Conservation (phyloP, 768 basidiomycete genomes). For the Boletus barrowsii region DNA sequence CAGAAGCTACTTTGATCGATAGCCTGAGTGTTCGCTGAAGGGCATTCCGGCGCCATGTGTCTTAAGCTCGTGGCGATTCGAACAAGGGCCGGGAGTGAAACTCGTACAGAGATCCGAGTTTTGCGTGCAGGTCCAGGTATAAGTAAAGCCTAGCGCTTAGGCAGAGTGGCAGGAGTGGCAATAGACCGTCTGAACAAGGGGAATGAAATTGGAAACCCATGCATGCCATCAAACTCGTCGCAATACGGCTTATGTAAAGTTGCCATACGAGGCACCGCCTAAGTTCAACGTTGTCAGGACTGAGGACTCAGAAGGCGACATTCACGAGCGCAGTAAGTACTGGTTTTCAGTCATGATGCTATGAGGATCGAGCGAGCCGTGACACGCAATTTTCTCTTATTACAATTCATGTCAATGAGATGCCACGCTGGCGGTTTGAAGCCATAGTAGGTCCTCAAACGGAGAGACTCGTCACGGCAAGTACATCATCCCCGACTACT, state of each 20-base stretch:
- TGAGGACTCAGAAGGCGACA: too few species aligned
- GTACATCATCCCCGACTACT: neutral
- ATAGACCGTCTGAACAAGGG: neutral
- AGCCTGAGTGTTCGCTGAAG: slow-evolving; percentile 45
- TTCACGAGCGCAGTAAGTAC: too few species aligned
- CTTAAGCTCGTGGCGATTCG: neutral
- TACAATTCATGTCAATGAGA: too few species aligned
- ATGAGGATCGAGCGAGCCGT: too few species aligned
- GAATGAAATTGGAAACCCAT: neutral
- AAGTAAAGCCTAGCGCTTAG: too few species aligned
- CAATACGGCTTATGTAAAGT: neutral
- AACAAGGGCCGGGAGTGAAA: neutral
- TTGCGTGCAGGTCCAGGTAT: neutral
- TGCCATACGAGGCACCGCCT: neutral
- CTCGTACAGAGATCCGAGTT: slow-evolving; percentile 6
- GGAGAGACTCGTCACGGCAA: neutral
- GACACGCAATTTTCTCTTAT: too few species aligned
- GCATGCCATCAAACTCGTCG: neutral
- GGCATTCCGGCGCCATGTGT: slow-evolving; percentile 38
- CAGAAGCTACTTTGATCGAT: slow-evolving; percentile 66
- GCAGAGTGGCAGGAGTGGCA: neutral
- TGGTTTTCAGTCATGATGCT: too few species aligned
- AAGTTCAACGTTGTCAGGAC: too few species aligned
- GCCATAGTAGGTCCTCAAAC: too few species aligned
- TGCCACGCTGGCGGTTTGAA: too few species aligned